A percentile compares a stretch with the other conserved stretches of the same genome.
These are phyloP conservation scores for Coprinopsis strossmayeri DNA, from an alignment of 768 basidiomycete species.

Conservation along the genomic window DNA sequence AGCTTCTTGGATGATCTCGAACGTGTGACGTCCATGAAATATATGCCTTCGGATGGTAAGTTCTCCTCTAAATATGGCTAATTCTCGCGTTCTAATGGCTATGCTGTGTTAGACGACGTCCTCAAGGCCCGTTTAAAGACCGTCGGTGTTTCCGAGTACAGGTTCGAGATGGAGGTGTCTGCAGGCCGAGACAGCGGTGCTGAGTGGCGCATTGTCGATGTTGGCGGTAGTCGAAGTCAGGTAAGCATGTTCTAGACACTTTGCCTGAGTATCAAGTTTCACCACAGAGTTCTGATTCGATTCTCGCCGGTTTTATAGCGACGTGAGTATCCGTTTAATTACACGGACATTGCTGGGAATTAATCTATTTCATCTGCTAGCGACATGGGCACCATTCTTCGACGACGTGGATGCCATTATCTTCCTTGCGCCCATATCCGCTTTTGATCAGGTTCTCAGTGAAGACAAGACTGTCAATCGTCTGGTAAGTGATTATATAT, in stretches of 20 bases:
- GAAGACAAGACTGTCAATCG: slow-evolving; percentile 60
- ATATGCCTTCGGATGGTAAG: slow-evolving; percentile 64
- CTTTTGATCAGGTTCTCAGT: slow-evolving; percentile 64
- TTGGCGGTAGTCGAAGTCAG: slow-evolving; percentile 70
- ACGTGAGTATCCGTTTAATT: slow-evolving; percentile 15
- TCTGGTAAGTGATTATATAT: slow-evolving; percentile 29
- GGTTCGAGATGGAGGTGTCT: slow-evolving; percentile 66
- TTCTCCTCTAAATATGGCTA: background rate
- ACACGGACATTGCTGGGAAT: background rate
- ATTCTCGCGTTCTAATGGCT: background rate
- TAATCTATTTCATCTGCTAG: slow-evolving; percentile 21
- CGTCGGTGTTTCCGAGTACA: slow-evolving; percentile 75
- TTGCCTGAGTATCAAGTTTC: background rate
- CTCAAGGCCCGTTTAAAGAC: slow-evolving; percentile 72
- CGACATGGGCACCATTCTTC: slow-evolving; percentile 68
- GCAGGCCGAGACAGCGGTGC: slow-evolving; percentile 47
- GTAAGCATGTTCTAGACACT: slow-evolving; percentile 28
- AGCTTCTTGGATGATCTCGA: slow-evolving; percentile 70
- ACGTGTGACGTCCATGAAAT: slow-evolving; percentile 56
- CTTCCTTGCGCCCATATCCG: slow-evolving; percentile 71
- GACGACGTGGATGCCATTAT: slow-evolving; percentile 72
- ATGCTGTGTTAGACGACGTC: slow-evolving; percentile 51
- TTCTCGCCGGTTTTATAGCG: too few relatives aligned
- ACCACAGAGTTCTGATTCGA: too few relatives aligned
- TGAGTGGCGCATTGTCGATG: slow-evolving; percentile 76